Evolutionary conservation across 768 basidiomycete genomes (phyloP).

Genomic region (Mycena filopes): DNA sequence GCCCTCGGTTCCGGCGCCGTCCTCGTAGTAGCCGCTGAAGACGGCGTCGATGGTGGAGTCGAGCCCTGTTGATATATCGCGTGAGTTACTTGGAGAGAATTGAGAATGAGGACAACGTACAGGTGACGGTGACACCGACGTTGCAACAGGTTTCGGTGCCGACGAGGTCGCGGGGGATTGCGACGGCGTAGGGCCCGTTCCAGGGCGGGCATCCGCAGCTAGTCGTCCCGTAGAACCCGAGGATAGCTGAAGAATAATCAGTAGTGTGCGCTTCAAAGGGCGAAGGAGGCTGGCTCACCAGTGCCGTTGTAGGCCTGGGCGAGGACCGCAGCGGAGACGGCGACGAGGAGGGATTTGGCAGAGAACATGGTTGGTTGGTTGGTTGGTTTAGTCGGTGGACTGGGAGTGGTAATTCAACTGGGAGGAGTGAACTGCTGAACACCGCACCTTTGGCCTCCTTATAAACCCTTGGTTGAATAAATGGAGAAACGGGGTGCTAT

Average conservation of each 20-base stretch:
- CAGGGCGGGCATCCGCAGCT: not conserved
- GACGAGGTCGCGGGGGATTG: not conserved
- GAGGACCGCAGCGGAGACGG: not conserved
- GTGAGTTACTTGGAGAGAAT: too few relatives aligned
- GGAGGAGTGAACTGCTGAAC: not conserved
- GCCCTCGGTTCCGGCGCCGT: not conserved
- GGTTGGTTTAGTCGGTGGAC: too few relatives aligned
- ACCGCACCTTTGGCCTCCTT: not conserved
- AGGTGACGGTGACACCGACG: not conserved
- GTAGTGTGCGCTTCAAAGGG: too few relatives aligned
- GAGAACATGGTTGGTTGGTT: slow-evolving; percentile 8
- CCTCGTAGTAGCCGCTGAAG: slow-evolving; percentile 9
- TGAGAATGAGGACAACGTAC: too few relatives aligned
- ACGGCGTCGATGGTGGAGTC: not conserved
- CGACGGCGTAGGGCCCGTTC: slow-evolving; percentile 13
- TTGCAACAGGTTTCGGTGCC: not conserved
- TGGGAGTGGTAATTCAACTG: too few relatives aligned
- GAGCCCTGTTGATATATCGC: too few relatives aligned
- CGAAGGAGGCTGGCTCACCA: not conserved
- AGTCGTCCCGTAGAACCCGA: slow-evolving; percentile 5
- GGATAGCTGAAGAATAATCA: not conserved
- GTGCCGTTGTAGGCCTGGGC: slow-evolving; percentile 7
- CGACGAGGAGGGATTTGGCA: not conserved
- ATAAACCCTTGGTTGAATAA: not conserved
- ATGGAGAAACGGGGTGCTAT: not conserved